phyloP scores from a whole-genome alignment of 306 rosid genomes.

The Oemleria cerasiformis region DNA sequence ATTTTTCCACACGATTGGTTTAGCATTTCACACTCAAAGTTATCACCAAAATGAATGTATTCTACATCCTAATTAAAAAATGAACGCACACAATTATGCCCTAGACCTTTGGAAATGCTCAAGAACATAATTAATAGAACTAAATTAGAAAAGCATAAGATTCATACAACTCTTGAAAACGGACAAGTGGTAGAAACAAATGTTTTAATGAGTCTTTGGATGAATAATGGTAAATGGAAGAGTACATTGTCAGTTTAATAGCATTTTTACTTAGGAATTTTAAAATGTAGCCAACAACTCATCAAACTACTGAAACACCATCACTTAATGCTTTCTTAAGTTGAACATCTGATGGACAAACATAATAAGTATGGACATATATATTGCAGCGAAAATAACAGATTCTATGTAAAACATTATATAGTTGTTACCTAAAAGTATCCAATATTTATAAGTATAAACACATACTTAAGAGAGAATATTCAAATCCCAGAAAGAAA shows the following conservation, averaged over 20 bases:
- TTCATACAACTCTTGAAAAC: background rate
- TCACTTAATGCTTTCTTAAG: background rate
- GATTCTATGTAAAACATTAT: conserved; percentile 3
- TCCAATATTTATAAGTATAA: background rate
- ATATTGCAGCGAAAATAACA: no score
- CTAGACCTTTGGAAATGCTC: background rate
- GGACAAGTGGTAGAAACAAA: background rate
- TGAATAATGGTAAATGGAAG: background rate
- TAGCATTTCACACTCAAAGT: conserved; percentile 10
- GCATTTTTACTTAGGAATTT: background rate
- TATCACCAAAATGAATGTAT: background rate
- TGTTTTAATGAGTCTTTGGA: background rate
- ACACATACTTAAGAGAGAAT: background rate
- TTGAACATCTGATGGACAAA: background rate
- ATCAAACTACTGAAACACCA: background rate
- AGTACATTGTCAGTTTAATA: background rate
- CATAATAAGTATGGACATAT: background rate
- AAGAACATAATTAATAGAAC: background rate
- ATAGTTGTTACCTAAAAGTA: background rate
- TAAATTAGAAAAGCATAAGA: background rate
- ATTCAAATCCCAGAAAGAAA: no score
- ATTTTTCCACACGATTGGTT: conserved; percentile 20
- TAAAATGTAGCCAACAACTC: background rate
- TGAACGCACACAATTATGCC: background rate
- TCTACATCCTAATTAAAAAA: background rate